A percentile compares a stretch with the other conserved stretches of the same genome.
Evolutionary conservation across 2,329 filamentous ascomycete genomes (phyloP).

Genomic region (Dendrostoma leiphaemia): DNA sequence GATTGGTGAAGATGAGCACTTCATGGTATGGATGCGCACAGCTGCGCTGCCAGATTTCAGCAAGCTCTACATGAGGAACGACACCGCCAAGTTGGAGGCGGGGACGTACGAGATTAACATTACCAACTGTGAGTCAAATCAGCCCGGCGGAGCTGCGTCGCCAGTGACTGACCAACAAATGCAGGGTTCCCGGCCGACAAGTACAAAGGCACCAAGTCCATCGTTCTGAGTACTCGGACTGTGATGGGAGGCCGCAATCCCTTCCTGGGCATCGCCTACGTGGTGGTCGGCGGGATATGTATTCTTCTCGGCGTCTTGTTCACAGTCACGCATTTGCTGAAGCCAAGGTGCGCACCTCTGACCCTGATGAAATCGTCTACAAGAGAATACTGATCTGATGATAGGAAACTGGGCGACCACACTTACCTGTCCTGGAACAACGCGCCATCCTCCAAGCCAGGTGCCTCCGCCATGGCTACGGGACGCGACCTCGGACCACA

Average conservation of each 20-base stretch:
- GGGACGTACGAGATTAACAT: conserved; percentile 79
- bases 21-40: conserved; percentile 99
- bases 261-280: conserved; percentile 93
- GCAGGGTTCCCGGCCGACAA: conserved; percentile 75
- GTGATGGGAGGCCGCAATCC: conserved; percentile 94
- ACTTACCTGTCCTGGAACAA: conserved; percentile 96
- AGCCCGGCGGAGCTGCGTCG: not conserved
- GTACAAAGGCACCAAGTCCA: conserved; percentile 85
- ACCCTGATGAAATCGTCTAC: not conserved
- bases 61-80: conserved; percentile 86
- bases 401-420: conserved; percentile 93
- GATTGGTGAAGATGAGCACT: conserved; percentile 73
- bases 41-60: conserved; percentile 91
- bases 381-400: conserved; percentile 10
- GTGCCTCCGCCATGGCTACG: conserved; percentile 44
- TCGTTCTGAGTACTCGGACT: conserved; percentile 84
- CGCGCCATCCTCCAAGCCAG: conserved; percentile 40
- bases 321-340: conserved; percentile 85
- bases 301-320: conserved; percentile 86
- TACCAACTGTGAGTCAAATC: conserved; percentile 64
- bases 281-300: conserved; percentile 91
- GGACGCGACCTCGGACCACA: conserved; percentile 52
- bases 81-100: conserved; percentile 61
- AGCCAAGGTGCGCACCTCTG: conserved; percentile 59
- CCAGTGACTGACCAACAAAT: conserved; percentile 14